Evolutionary conservation across 2,329 filamentous ascomycete genomes (phyloP).

Genomic region (Elsinoe batatas): DNA sequence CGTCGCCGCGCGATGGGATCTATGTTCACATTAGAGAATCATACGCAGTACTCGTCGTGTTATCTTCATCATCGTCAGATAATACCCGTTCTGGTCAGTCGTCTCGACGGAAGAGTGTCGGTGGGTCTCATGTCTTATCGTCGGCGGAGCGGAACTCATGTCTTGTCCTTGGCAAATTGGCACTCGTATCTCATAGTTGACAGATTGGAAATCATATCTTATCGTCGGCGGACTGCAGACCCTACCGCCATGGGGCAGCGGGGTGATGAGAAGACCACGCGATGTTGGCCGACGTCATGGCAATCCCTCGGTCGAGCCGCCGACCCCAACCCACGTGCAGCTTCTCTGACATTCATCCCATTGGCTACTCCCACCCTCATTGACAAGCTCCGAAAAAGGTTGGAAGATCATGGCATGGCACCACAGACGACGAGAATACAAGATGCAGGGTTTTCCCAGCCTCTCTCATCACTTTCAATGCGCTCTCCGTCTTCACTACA

Average conservation of each 20-base stretch:
- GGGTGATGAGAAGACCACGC: not conserved
- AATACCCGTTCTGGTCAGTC: too few relatives aligned
- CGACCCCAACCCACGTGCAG: slow-evolving; percentile 3
- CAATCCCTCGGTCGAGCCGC: not conserved
- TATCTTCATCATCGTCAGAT: too few relatives aligned
- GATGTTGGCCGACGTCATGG: not conserved
- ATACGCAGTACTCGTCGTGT: too few relatives aligned
- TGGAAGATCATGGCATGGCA: not conserved
- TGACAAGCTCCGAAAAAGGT: not conserved
- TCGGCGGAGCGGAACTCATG: too few relatives aligned
- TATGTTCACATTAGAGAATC: too few relatives aligned
- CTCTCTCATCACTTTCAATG: not conserved
- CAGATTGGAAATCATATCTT: too few relatives aligned
- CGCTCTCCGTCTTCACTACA: not conserved
- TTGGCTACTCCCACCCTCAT: not conserved
- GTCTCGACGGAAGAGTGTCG: too few relatives aligned
- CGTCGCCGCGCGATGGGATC: too few relatives aligned
- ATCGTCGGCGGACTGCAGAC: not conserved
- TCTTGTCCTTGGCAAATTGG: too few relatives aligned
- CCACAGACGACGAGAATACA: not conserved
- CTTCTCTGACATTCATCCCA: not conserved
- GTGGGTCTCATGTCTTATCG: too few relatives aligned
- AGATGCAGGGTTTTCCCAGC: not conserved
- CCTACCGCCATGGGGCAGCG: not conserved
- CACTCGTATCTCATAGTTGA: not conserved